These are phyloP conservation scores for Neurospora tetraspora DNA, from an alignment of 495 filamentous ascomycete genomes.

Conservation along the genomic window DNA sequence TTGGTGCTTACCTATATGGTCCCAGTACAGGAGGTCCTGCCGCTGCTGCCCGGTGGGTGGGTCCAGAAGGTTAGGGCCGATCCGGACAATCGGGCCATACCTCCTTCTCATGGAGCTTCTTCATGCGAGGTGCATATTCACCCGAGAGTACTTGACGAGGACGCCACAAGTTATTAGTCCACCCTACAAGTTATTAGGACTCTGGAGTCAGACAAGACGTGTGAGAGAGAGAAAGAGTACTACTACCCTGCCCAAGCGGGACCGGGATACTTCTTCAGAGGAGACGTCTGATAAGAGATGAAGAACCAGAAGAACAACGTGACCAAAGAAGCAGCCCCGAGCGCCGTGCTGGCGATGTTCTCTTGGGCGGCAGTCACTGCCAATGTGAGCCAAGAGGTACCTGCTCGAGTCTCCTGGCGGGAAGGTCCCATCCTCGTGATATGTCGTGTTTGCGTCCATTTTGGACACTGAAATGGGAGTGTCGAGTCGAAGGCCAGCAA, in stretches of 20 bases:
- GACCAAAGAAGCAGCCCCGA: background rate
- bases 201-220: background rate
- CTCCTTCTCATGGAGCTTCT: conserved; percentile 26
- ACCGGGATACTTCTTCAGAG: conserved; percentile 22
- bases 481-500: background rate
- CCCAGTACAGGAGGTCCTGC: too few relatives aligned
- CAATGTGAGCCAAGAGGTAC: background rate
- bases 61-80: conserved; percentile 26
- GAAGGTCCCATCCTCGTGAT: background rate
- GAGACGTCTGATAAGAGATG: conserved; percentile 15
- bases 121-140: conserved; percentile 16
- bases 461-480: background rate
- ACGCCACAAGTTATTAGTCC: conserved; percentile 24
- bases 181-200: conserved; percentile 8
- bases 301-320: conserved; percentile 17
- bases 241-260: conserved; percentile 19
- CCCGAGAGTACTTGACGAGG: conserved; percentile 16
- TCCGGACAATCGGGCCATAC: conserved; percentile 28
- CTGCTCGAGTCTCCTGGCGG: background rate
- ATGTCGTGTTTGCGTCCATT: background rate
- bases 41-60: too few relatives aligned
- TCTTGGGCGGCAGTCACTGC: background rate
- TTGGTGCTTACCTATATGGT: too few relatives aligned
- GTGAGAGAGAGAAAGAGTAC: background rate
- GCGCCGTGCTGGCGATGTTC: background rate